Conservation (phyloP, 2,329 filamentous ascomycete species). For the Colletotrichum kahawae region DNA sequence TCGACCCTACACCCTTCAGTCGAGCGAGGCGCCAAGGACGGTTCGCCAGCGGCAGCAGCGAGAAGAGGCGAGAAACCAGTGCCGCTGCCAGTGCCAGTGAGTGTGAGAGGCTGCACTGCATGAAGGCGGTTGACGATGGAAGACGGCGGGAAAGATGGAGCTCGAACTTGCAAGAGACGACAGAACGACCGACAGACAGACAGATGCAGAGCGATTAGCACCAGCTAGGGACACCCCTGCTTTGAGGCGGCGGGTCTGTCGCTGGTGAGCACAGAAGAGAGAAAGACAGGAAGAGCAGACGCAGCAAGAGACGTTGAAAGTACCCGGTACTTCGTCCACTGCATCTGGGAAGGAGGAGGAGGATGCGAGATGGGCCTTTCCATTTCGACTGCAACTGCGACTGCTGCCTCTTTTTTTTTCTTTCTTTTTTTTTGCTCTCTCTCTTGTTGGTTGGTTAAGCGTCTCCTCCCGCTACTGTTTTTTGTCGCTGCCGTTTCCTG, state of each 20-base stretch:
- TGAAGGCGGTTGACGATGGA: neutral
- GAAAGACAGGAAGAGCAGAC: neutral
- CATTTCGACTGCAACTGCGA: conserved; percentile 11
- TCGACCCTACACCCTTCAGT: neutral
- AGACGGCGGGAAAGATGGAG: neutral
- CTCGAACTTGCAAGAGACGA: neutral
- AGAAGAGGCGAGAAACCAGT: neutral
- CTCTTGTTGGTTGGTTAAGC: neutral
- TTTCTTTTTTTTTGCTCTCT: neutral
- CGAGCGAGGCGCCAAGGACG: conserved; percentile 2
- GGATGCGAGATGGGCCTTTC: conserved; percentile 11
- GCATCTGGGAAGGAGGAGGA: neutral
- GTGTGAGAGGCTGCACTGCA: neutral
- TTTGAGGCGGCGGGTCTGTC: neutral
- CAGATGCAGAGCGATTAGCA: neutral
- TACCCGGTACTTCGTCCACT: neutral
- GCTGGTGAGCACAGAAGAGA: neutral
- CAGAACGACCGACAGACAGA: neutral
- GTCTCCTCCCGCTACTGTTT: neutral
- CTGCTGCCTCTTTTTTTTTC: neutral
- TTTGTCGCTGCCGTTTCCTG: neutral
- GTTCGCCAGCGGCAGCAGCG: conserved; percentile 14
- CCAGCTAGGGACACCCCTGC: conserved; percentile 6
- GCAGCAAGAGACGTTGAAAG: neutral
- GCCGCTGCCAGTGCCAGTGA: neutral